A percentile compares a stretch with the other conserved stretches of the same genome.
Evolutionary conservation across 139 green algal genomes (phyloP).

Genomic region (Cymbomonas tetramitiformis): DNA sequence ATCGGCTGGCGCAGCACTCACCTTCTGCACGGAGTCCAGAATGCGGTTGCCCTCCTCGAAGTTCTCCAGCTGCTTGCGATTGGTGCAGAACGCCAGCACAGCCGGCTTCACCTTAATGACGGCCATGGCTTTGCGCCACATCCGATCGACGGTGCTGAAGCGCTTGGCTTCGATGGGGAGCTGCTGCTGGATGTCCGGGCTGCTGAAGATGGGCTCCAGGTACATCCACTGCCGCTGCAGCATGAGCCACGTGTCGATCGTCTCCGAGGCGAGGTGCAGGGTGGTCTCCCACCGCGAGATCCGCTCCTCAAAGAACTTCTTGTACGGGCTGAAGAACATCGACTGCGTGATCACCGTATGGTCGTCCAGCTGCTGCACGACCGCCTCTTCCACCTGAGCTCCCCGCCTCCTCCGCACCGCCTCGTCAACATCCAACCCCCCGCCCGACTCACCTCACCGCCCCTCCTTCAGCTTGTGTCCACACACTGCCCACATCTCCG

Average conservation of each 20-base stretch:
- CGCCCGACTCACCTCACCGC: too few relatives aligned
- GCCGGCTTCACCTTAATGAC: constrained; percentile 21
- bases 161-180: constrained; percentile 61
- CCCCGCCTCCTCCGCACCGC: too few relatives aligned
- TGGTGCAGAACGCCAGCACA: constrained; percentile 22
- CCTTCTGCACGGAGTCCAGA: constrained; percentile 34
- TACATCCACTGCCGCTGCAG: constrained; percentile 70
- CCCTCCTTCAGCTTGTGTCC: too few relatives aligned
- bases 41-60: constrained; percentile 30
- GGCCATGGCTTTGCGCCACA: constrained; percentile 51
- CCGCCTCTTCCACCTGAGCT: constrained; percentile 47
- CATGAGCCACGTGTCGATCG: constrained; percentile 56
- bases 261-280: constrained; percentile 54
- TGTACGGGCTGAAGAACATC: constrained; percentile 50
- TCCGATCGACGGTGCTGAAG: constrained; percentile 55
- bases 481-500: too few relatives aligned
- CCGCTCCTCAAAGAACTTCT: constrained; percentile 62
- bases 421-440: too few relatives aligned
- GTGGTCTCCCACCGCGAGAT: constrained; percentile 53
- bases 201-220: constrained; percentile 68
- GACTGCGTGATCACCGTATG: constrained; percentile 62
- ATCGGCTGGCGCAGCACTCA: too few relatives aligned
- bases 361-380: constrained; percentile 64
- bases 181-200: constrained; percentile 64
- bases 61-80: constrained; percentile 22